Percentiles rank a stretch among this genome's conserved stretches.
These are phyloP conservation scores for Fusarium chlamydosporum DNA, from an alignment of 2,329 filamentous ascomycete species.

Conservation along the genomic window DNA sequence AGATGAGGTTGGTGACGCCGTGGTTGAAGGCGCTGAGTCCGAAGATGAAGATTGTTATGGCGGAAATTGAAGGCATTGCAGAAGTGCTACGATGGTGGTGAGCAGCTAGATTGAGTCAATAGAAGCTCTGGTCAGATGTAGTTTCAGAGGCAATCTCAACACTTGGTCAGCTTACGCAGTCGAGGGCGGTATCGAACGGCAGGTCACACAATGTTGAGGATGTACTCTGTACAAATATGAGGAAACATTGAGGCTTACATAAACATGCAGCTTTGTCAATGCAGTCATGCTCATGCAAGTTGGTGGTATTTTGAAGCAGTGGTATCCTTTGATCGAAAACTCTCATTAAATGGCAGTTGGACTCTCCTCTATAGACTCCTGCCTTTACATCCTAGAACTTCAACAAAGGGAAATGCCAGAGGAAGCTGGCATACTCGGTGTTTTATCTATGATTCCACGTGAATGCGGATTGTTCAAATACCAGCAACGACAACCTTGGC, in stretches of 20 bases:
- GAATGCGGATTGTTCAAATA: neutral
- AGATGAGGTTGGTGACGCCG: slow-evolving; percentile 33
- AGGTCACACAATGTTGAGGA: neutral
- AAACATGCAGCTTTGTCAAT: neutral
- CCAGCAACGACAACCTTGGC: slow-evolving; percentile 33
- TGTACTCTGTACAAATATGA: neutral
- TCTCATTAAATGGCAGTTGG: neutral
- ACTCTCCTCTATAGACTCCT: neutral
- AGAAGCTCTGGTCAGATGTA: too few species aligned
- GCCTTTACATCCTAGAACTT: neutral
- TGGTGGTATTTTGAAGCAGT: neutral
- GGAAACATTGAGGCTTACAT: slow-evolving; percentile 1
- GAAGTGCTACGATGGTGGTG: too few species aligned
- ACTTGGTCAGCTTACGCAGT: neutral
- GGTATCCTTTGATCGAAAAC: neutral
- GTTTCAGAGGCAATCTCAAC: neutral
- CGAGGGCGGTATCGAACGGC: neutral
- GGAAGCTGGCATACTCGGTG: slow-evolving; percentile 23
- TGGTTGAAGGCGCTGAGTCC: slow-evolving; percentile 35
- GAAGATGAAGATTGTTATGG: slow-evolving; percentile 30
- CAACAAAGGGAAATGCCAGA: slow-evolving; percentile 17
- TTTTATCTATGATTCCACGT: neutral
- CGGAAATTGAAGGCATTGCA: slow-evolving; percentile 8
- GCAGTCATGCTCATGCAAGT: neutral
- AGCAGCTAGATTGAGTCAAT: too few species aligned